Evolutionary conservation across 495 filamentous ascomycete species (phyloP), one percentile per base, ranked within the genome.

Genomic region (Neurospora hispaniola): DNA sequence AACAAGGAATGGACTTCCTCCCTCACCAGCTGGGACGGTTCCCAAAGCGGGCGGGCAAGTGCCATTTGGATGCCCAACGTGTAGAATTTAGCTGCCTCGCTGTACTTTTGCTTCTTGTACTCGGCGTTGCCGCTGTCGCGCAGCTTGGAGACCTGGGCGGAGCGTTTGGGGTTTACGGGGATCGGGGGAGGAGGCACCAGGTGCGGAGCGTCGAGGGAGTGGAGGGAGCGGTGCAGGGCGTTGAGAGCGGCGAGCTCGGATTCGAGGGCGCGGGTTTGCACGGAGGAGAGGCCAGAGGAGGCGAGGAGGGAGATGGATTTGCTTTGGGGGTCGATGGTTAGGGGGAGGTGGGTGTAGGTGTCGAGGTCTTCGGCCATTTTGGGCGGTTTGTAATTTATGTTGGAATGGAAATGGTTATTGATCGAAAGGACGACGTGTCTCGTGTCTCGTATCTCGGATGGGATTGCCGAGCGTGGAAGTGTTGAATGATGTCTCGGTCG

Each of bases 11-110:
- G 85, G 23, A 94, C 82, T 81, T 99, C 96, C 75, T 98, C 96
- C 39, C 93, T 84, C 70, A 94, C 90, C 4, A 98, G 84, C 9
- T 88, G 87, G 3, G 87, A 83, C 0, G 95, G 94, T 78, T 99
- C 96, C 96, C 96, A 99, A 2, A 84, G 80, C 3, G 96, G 95
- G 4, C 96, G 86, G 2, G 85, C 86, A 18, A 93, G 80, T 3
- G 93, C 96, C 94, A 98, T 97, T 68, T 94, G 88, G 73, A 99
- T 88, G 1, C 90, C 95, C 59, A 92, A 88, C 1, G 86, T 88
- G 85, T 98, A 98, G 72, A 94, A 86, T 62, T 89, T 89, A 71
- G 93, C 84, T 16, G 96, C 96, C 38, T 96, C 92, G 73, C 80
- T 79, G 84, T 93, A 86, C 75, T 88, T 86, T 76, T 85, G 84